Evolutionary conservation across 176 grass and related monocot species (phyloP), one percentile per base, ranked within the genome.

Genomic region (Metroxylon sagu): DNA sequence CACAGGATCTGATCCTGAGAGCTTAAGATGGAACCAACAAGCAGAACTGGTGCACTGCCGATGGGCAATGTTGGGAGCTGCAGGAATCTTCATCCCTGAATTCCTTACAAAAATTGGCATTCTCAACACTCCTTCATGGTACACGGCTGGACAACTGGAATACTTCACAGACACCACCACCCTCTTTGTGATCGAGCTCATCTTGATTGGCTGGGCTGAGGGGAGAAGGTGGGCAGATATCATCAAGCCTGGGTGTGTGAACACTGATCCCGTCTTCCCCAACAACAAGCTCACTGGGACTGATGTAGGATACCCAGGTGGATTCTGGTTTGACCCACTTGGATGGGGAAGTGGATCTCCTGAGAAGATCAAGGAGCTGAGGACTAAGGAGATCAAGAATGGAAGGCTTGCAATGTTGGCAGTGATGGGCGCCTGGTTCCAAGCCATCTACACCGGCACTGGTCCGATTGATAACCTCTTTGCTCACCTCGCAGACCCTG

Each of bases 81-180:
- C 88, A 15, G 93, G 93, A 29, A 92, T 92, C 77, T 88, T 98
- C 76, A 92, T 92, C 75, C 93, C 87, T 6, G 93, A 98, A 72
- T 60, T 98, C 31, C 70, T 98, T 23, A 92, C 87, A 23, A 98
- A 98, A 78, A 56, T 92, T 64, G 93, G 93, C 60, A 62, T 98
- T 60, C 81, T 98, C 61, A 92, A 76, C 84, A 89, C 93, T 31
- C 93, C 88, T 1, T 89, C 82, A 18, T 98, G 93, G 93, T 98
- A 89, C 88, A 78, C 73, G 16, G 82, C 93, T 39, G 88, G 88
- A 54, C 67, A 88, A 75, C 74, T 56, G 28, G 65, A 92, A 62
- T 98, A 98, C 79, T 98, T 92, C 84, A 89, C 93, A 26, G 88
- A 98, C 87, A 89, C 87, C 53, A 92, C 84, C 70, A 98, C 88